Conservation (phyloP, 768 basidiomycete species). For the Russula ochroleuca region DNA sequence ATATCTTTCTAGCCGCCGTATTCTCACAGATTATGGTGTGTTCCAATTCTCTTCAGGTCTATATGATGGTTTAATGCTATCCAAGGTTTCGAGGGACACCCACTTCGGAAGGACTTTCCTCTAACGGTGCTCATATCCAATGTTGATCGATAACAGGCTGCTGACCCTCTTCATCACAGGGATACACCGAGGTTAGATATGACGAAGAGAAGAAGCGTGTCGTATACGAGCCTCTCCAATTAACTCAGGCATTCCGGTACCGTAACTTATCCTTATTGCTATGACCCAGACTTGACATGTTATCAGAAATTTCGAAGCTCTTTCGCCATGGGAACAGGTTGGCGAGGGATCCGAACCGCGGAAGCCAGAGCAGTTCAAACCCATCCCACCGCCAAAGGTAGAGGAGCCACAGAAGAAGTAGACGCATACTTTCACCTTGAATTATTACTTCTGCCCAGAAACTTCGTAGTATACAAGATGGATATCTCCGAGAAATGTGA, state of each 20-base stretch:
- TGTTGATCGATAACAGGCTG: not conserved
- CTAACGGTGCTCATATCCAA: constrained; percentile 61
- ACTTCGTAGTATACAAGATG: constrained; percentile 2
- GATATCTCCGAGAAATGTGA: constrained; percentile 1
- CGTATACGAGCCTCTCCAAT: constrained; percentile 94
- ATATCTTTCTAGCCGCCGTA: constrained; percentile 64
- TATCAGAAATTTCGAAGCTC: constrained; percentile 84
- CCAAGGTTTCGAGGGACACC: constrained; percentile 92
- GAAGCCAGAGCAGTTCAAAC: constrained; percentile 70
- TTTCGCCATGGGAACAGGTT: constrained; percentile 93
- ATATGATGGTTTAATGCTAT: constrained; percentile 17
- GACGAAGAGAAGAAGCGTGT: constrained; percentile 97
- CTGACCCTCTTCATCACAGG: constrained; percentile 44
- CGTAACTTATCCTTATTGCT: constrained; percentile 25
- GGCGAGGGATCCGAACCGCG: constrained; percentile 57
- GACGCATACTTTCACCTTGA: constrained; percentile 28
- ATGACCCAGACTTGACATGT: constrained; percentile 11
- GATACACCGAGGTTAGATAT: constrained; percentile 97
- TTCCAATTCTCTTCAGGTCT: constrained; percentile 12
- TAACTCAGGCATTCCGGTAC: constrained; percentile 97
- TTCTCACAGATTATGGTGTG: constrained; percentile 94
- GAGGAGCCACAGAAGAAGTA: constrained; percentile 80
- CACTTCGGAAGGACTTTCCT: constrained; percentile 97
- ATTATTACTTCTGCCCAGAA: constrained; percentile 12
- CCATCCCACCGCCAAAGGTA: constrained; percentile 65